phyloP scores from a whole-genome alignment of 495 filamentous ascomycete species.

The Penicillium flavigenum region DNA sequence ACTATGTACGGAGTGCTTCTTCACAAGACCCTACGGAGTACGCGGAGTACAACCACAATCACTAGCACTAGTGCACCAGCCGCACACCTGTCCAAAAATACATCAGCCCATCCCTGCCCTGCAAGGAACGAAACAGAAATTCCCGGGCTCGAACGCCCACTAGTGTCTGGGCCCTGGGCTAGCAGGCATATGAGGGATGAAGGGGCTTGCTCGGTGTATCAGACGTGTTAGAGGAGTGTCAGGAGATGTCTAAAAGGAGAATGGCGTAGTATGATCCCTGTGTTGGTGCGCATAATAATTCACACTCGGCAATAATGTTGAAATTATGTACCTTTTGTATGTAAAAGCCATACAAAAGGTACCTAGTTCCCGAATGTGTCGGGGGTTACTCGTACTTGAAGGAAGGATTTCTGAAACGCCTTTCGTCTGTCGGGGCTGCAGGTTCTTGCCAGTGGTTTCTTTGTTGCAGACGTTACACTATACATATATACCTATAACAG shows the following conservation, averaged over 20 bases:
- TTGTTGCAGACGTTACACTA: not conserved
- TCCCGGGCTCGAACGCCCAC: slow-evolving; percentile 6
- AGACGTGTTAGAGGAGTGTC: not conserved
- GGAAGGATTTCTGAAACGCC: not conserved
- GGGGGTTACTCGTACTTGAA: not conserved
- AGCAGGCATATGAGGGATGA: not conserved
- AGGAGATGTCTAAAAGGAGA: not conserved
- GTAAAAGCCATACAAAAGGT: no score
- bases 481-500: not conserved
- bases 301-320: no score
- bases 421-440: not conserved
- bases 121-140: slow-evolving; percentile 14
- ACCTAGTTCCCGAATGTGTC: no score
- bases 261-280: not conserved
- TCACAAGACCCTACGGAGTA: not conserved
- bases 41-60: not conserved
- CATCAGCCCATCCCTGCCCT: slow-evolving; percentile 12
- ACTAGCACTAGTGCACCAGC: not conserved
- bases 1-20: not conserved
- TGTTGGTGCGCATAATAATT: no score
- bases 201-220: not conserved
- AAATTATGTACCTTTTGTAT: no score
- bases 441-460: no score
- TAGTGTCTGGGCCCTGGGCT: not conserved
- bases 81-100: not conserved